Base-by-base conservation (phyloP, 164 flowering plant species). In the Liriodendron chinense region DNA sequence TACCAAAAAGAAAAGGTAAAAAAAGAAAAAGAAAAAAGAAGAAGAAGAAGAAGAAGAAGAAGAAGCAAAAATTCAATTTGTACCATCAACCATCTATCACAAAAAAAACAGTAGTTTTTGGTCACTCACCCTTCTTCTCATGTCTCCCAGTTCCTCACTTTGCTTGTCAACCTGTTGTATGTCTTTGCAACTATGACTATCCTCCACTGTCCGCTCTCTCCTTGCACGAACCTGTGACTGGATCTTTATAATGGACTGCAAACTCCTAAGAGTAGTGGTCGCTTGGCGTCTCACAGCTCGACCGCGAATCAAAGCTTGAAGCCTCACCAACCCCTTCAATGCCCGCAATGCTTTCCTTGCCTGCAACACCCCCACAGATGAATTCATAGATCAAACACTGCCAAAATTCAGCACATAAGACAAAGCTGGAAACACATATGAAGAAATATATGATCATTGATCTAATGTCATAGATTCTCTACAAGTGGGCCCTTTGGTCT, bases 271-370 rank as follows among this genome's bases (percentile, higher is more conserved):
- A 23, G 76, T 64, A 47, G 76, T 62, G n/a, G 57, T 61, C 23
- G 75, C 72, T 83, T 77, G 85, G 50, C 91, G 88, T 71, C 98
- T 91, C 65, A 86, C 93, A 50, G 88, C 84, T 82, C 80, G 82
- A 13, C 98, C 96, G 9, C 97, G 89, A 73, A 85, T 83, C 77
- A 94, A 80, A 23, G 98, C 98, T 84, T 94, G 98, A 73, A 94
- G 89, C 79, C 76, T 89, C 79, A 94, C 96, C 34, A 94, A 76
- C 83, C 94, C 98, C 82, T 88, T 94, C 78, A 94, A 74, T 72
- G 97, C 98, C 69, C 88, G 76, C 76, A 94, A 79, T 61, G 98
- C 98, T 81, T 90, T 92, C 82, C 94, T 88, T 59, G 98, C 98
- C 98, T 94, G 81, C 68, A 71, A 21, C 18, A 7, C 50, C 14